These are phyloP conservation scores for Termitomyces eurrhizus DNA, from an alignment of 768 basidiomycete species.

Conservation along the genomic window DNA sequence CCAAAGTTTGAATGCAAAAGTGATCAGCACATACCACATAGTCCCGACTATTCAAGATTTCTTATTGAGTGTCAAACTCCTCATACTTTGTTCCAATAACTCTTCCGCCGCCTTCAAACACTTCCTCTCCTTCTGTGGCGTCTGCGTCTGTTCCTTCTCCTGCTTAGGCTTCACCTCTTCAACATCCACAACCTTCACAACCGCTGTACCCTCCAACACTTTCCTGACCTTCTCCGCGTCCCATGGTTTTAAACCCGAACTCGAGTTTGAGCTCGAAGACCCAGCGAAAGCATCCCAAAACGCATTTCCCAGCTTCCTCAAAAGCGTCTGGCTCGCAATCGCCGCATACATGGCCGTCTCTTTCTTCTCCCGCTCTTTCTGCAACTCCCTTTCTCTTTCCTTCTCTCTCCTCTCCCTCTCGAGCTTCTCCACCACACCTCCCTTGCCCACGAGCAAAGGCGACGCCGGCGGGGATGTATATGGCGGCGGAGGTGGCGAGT, in stretches of 20 bases:
- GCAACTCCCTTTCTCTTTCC: constrained; percentile 25
- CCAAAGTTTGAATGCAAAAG: background rate
- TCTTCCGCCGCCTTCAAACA: constrained; percentile 27
- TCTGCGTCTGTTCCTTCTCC: constrained; percentile 1
- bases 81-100: constrained; percentile 66
- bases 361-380: constrained; percentile 31
- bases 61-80: constrained; percentile 58
- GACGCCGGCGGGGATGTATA: constrained; percentile 38
- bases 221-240: constrained; percentile 79
- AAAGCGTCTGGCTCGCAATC: constrained; percentile 75
- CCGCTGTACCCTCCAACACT: constrained; percentile 81
- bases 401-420: constrained; percentile 19
- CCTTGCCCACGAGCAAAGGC: constrained; percentile 28
- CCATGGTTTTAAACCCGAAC: constrained; percentile 33
- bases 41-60: constrained; percentile 23
- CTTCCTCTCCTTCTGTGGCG: constrained; percentile 24
- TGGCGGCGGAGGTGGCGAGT: constrained; percentile 18
- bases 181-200: constrained; percentile 75
- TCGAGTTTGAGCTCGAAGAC: constrained; percentile 19
- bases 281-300: constrained; percentile 93
- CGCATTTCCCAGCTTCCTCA: constrained; percentile 65
- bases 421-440: constrained; percentile 25
- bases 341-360: constrained; percentile 60
- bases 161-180: constrained; percentile 27
- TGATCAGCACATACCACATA: background rate